phyloP scores from a whole-genome alignment of 2,329 filamentous ascomycete genomes.

The Zymoseptoria tritici region DNA sequence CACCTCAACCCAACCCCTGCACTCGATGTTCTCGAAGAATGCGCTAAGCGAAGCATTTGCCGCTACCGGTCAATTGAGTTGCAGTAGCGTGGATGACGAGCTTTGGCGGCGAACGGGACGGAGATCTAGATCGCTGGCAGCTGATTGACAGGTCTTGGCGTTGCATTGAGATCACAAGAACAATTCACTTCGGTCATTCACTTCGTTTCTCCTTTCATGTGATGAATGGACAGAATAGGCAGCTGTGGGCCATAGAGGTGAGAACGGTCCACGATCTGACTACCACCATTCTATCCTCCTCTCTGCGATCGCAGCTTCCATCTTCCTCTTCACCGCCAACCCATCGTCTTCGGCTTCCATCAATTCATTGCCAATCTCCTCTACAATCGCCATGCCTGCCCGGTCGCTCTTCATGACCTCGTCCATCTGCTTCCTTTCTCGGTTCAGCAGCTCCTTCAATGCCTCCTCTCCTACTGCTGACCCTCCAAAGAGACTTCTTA shows the following conservation, averaged over 20 bases:
- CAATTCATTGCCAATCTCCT: background rate
- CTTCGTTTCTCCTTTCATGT: background rate
- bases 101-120: background rate
- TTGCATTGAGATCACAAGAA: background rate
- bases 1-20: background rate
- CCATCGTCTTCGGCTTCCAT: background rate
- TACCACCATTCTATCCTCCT: constrained; percentile 1
- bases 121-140: background rate
- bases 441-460: background rate
- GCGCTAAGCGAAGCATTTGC: background rate
- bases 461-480: background rate
- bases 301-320: constrained; percentile 1
- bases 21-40: background rate
- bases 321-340: background rate
- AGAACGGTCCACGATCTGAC: no score
- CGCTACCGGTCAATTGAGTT: background rate
- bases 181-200: background rate
- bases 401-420: background rate
- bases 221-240: background rate
- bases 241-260: no score
- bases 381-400: background rate
- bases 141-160: background rate
- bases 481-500: background rate
- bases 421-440: constrained; percentile 1
- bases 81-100: background rate